Evolutionary conservation across 2,329 filamentous ascomycete species (phyloP).

Genomic region (Nannizzia gypsea): DNA sequence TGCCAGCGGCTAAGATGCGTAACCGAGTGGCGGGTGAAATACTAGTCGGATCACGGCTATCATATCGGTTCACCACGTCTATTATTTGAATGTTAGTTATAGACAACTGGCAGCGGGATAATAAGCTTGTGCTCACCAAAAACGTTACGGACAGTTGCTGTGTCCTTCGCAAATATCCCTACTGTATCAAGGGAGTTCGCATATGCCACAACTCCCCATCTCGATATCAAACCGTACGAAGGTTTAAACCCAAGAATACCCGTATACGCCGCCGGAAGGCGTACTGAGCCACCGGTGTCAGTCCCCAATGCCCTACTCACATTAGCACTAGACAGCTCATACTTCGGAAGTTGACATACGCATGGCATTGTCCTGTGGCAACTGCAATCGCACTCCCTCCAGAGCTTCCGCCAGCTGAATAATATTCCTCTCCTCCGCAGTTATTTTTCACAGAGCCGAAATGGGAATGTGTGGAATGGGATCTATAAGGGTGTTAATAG

Average conservation of each 20-base stretch:
- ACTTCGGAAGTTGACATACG: constrained; percentile 29
- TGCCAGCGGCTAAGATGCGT: constrained; percentile 26
- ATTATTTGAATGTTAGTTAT: constrained; percentile 17
- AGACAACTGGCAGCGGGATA: background rate
- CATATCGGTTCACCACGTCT: constrained; percentile 47
- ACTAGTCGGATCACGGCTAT: constrained; percentile 64
- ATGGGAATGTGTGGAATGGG: constrained; percentile 58
- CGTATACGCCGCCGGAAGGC: constrained; percentile 78
- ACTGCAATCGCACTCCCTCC: constrained; percentile 88
- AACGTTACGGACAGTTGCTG: constrained; percentile 41
- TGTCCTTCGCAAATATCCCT: constrained; percentile 54
- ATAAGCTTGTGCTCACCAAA: constrained; percentile 31
- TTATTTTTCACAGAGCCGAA: constrained; percentile 53
- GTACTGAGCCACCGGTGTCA: constrained; percentile 82
- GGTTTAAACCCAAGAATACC: constrained; percentile 80
- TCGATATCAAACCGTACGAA: constrained; percentile 75
- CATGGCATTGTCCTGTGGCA: constrained; percentile 48
- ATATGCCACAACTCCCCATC: constrained; percentile 79
- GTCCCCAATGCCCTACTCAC: constrained; percentile 61
- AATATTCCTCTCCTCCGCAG: constrained; percentile 26
- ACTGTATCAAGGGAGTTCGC: constrained; percentile 90
- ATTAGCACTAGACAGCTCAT: constrained; percentile 5
- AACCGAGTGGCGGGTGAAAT: constrained; percentile 46
- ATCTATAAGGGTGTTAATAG: constrained; percentile 26
- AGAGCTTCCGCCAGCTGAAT: constrained; percentile 78